phyloP scores from a whole-genome alignment of 1,139 yeast genomes.

The Hyphopichia wangnamkhiaoensis region DNA sequence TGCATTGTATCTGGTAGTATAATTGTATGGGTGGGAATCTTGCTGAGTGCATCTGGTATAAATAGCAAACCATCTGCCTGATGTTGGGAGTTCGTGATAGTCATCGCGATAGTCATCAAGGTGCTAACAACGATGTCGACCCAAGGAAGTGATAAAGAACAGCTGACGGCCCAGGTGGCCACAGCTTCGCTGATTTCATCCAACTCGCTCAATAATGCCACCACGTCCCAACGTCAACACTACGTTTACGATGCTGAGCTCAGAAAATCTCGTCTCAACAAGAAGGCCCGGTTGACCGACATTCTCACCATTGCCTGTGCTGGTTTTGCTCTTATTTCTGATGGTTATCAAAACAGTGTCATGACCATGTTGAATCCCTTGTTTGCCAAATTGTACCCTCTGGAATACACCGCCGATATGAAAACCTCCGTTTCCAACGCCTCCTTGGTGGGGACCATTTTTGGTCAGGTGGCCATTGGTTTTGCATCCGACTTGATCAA shows the following conservation, averaged over 20 bases:
- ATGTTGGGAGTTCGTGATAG: too few relatives aligned
- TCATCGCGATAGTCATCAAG: too few relatives aligned
- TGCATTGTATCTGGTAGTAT: too few relatives aligned
- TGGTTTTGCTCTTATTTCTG: slow-evolving; percentile 54
- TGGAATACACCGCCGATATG: slow-evolving; percentile 34
- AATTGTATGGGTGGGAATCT: too few relatives aligned
- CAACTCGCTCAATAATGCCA: background rate
- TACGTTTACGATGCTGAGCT: slow-evolving; percentile 37
- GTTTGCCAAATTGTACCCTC: slow-evolving; percentile 31
- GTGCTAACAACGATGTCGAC: too few relatives aligned
- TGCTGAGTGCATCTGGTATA: too few relatives aligned
- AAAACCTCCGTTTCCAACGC: slow-evolving; percentile 52
- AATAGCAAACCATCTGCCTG: too few relatives aligned
- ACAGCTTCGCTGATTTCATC: background rate
- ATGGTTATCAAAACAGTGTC: slow-evolving; percentile 55
- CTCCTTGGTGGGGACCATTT: slow-evolving; percentile 49
- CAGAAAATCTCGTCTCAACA: slow-evolving; percentile 31
- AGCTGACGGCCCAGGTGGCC: background rate
- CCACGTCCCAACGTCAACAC: slow-evolving; percentile 9
- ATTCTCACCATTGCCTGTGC: slow-evolving; percentile 42
- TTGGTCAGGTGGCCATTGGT: slow-evolving; percentile 51
- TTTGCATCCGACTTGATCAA: slow-evolving; percentile 47
- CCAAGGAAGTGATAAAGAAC: background rate
- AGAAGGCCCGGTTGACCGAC: slow-evolving; percentile 31
- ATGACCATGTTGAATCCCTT: slow-evolving; percentile 48